Conservation (phyloP, 2,329 filamentous ascomycete species). For the Aspergillus sp. region DNA sequence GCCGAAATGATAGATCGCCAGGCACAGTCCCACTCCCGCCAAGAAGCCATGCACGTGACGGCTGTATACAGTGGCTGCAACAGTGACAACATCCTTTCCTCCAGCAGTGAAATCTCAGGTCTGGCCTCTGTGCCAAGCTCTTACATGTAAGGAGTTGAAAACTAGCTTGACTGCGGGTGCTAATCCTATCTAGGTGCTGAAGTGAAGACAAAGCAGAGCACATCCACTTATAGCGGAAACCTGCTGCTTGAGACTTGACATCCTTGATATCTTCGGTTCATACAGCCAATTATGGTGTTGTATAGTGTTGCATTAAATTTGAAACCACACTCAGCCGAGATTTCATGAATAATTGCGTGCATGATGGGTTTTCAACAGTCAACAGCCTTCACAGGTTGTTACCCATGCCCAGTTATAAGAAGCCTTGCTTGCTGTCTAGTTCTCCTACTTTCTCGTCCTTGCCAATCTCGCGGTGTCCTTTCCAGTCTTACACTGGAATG, state of each 20-base stretch:
- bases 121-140: neutral
- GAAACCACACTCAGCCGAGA: neutral
- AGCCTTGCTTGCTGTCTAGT: neutral
- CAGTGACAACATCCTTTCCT: neutral
- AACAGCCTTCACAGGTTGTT: neutral
- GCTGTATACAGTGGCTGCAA: neutral
- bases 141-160: no score
- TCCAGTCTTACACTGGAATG: neutral
- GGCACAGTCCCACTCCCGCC: no score
- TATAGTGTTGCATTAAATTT: no score
- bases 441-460: neutral
- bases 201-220: neutral
- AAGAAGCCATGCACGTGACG: no score
- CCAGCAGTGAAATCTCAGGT: neutral
- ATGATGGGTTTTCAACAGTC: neutral
- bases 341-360: neutral
- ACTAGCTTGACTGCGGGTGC: no score
- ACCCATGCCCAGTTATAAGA: neutral
- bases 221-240: no score
- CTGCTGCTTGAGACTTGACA: no score
- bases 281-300: no score
- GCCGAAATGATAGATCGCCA: no score
- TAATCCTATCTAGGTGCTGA: neutral
- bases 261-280: no score
- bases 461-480: no score